Conservation (phyloP, 768 basidiomycete genomes). For the Lentinula detonsa region DNA sequence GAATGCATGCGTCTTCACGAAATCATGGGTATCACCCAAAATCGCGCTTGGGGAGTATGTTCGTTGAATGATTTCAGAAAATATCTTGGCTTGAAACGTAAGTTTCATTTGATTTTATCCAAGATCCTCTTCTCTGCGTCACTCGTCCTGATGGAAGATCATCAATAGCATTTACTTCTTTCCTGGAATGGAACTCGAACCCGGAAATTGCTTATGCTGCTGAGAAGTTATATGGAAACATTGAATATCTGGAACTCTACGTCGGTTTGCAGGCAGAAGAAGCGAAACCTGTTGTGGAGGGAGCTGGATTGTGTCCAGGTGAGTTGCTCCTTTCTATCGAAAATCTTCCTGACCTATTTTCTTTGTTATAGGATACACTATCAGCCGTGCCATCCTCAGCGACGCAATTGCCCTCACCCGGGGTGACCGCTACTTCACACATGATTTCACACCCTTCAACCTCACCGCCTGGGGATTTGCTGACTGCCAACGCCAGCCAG, state of each 20-base stretch:
- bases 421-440: constrained; percentile 77
- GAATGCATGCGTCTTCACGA: constrained; percentile 72
- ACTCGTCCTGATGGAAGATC: background rate
- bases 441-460: constrained; percentile 78
- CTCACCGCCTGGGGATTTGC: constrained; percentile 81
- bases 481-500: constrained; percentile 72
- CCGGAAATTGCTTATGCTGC: constrained; percentile 64
- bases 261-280: constrained; percentile 78
- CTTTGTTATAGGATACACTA: constrained; percentile 55
- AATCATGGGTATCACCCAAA: constrained; percentile 79
- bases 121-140: too few species aligned
- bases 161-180: constrained; percentile 52
- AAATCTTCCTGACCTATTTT: background rate
- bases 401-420: constrained; percentile 85
- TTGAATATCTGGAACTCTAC: constrained; percentile 76
- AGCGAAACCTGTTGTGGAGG: constrained; percentile 65
- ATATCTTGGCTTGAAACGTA: constrained; percentile 76
- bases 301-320: constrained; percentile 85
- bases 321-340: constrained; percentile 8
- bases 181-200: constrained; percentile 80
- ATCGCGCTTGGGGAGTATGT: constrained; percentile 75
- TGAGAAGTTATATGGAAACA: constrained; percentile 71
- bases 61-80: constrained; percentile 80
- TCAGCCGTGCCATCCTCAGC: constrained; percentile 78
- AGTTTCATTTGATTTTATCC: constrained; percentile 11